phyloP scores from a whole-genome alignment of 441 rosid species.

The Gossypium schwendimanii region DNA sequence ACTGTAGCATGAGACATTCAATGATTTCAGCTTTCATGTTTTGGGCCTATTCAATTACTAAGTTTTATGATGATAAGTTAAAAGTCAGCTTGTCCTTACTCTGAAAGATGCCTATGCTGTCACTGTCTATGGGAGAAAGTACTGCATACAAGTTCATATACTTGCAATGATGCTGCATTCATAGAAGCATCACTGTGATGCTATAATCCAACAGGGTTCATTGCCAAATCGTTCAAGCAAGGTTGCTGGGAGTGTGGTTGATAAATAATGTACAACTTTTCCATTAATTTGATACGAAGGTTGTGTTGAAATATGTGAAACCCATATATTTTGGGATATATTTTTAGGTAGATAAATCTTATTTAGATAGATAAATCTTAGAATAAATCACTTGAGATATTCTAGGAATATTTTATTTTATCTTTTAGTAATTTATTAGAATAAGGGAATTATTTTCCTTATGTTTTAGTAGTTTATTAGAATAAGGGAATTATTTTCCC shows the following conservation, averaged over 20 bases:
- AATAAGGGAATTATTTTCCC: no score
- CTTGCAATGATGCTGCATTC: slow-evolving; percentile 83
- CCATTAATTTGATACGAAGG: slow-evolving; percentile 95
- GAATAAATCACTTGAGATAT: no score
- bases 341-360: no score
- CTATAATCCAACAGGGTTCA: slow-evolving; percentile 95
- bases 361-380: no score
- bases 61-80: slow-evolving; percentile 80
- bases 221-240: slow-evolving; percentile 81
- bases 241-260: slow-evolving; percentile 76
- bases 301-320: slow-evolving; percentile 21
- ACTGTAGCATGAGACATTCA: not conserved
- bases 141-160: slow-evolving; percentile 93
- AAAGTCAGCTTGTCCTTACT: slow-evolving; percentile 76
- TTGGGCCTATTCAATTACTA: slow-evolving; percentile 72
- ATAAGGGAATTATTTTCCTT: no score
- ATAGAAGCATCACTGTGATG: slow-evolving; percentile 88
- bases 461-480: no score
- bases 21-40: slow-evolving; percentile 68
- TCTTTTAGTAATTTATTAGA: no score
- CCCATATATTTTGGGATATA: no score
- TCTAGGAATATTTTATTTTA: no score
- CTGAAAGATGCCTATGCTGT: slow-evolving; percentile 71
- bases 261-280: slow-evolving; percentile 65
- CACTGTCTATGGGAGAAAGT: slow-evolving; percentile 89